Evolutionary conservation across 306 rosid species (phyloP).

Genomic region (Trifolium pratense): DNA sequence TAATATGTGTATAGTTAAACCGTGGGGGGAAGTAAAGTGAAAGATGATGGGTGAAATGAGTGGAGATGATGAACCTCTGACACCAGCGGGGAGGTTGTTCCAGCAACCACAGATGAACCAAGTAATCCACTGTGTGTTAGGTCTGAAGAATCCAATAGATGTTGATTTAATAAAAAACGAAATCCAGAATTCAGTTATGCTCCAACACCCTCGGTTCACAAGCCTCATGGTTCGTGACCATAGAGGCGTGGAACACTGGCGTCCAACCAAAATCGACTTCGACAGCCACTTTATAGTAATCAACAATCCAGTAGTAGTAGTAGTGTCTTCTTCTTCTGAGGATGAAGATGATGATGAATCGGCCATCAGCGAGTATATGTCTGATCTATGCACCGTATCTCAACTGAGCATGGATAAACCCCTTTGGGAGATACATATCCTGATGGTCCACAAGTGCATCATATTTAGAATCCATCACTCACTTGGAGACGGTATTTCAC

Average conservation of each 20-base stretch:
- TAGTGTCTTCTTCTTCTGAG: too few species aligned
- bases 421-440: slow-evolving; percentile 82
- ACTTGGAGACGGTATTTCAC: slow-evolving; percentile 83
- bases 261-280: slow-evolving; percentile 57
- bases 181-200: slow-evolving; percentile 50
- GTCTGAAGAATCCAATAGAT: slow-evolving; percentile 60
- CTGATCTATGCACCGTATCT: slow-evolving; percentile 46
- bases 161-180: slow-evolving; percentile 44
- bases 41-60: not conserved
- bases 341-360: slow-evolving; percentile 16
- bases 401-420: slow-evolving; percentile 63
- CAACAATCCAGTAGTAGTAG: slow-evolving; percentile 37
- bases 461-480: slow-evolving; percentile 77
- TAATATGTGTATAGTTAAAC: too few species aligned
- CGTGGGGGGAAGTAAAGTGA: not conserved
- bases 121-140: slow-evolving; percentile 66
- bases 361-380: slow-evolving; percentile 61
- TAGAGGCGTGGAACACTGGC: slow-evolving; percentile 76
- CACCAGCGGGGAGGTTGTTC: slow-evolving; percentile 81
- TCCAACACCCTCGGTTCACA: slow-evolving; percentile 69
- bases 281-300: slow-evolving; percentile 54
- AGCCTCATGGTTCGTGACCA: slow-evolving; percentile 70
- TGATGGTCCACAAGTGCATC: slow-evolving; percentile 60
- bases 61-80: slow-evolving; percentile 57
- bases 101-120: slow-evolving; percentile 65